phyloP scores from a whole-genome alignment of 768 basidiomycete genomes.

The Tricholoma sp. region DNA sequence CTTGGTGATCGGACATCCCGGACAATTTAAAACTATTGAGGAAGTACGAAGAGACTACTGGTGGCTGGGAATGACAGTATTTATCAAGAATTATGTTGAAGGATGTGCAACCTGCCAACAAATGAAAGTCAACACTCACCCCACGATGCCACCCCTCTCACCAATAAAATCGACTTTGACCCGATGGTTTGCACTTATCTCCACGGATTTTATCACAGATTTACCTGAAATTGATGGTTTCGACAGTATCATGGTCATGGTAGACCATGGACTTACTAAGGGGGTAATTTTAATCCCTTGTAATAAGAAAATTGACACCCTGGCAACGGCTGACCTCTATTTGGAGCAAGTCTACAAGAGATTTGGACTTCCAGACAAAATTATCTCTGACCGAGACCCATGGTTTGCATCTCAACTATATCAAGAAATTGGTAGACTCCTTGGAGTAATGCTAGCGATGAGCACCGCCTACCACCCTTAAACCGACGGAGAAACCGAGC shows the following conservation, averaged over 20 bases:
- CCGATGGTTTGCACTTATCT: constrained; percentile 12
- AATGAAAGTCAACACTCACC: no score
- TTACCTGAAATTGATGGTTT: constrained; percentile 1
- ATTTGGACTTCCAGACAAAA: constrained; percentile 1
- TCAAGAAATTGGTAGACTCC: constrained; percentile 9
- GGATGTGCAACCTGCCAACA: no score
- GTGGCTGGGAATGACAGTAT: no score
- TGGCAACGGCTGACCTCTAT: constrained; percentile 1
- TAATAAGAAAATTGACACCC: no score
- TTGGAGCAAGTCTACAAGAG: background rate
- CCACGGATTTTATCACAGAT: no score
- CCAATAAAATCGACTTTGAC: constrained; percentile 1
- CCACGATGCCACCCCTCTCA: no score
- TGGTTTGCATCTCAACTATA: constrained; percentile 10
- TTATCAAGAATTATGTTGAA: no score
- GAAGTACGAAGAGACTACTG: no score
- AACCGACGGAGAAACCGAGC: constrained; percentile 3
- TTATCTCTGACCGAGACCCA: constrained; percentile 15
- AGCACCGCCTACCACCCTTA: constrained; percentile 2
- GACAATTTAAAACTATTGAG: no score
- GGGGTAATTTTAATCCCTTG: background rate
- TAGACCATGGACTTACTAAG: background rate
- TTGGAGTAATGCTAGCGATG: constrained; percentile 6
- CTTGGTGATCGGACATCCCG: background rate
- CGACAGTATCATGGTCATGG: background rate